Conservation (phyloP, 192 early-diverging fungal genomes). For the Umbelopsis ramanniana region DNA sequence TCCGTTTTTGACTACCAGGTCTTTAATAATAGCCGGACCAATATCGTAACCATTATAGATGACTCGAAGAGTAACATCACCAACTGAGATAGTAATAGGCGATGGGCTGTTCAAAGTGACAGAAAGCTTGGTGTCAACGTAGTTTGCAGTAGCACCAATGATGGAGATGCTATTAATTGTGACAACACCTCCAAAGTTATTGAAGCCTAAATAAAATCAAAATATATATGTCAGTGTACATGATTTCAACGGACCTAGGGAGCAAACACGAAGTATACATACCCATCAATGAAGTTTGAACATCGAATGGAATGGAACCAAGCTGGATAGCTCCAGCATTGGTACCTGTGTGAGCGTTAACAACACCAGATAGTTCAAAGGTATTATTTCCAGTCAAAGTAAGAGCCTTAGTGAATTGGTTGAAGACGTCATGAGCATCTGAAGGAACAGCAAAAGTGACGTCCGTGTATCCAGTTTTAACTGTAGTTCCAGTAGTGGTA, state of each 20-base stretch:
- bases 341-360: slow-evolving; percentile 36
- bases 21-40: slow-evolving; percentile 48
- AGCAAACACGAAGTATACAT: neutral
- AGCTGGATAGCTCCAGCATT: slow-evolving; percentile 44
- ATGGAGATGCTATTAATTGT: slow-evolving; percentile 3
- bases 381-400: slow-evolving; percentile 25
- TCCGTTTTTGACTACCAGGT: slow-evolving; percentile 52
- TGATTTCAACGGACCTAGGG: neutral
- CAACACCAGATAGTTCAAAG: slow-evolving; percentile 34
- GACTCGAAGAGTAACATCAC: slow-evolving; percentile 49
- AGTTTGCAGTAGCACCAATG: slow-evolving; percentile 32
- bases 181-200: slow-evolving; percentile 37
- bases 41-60: slow-evolving; percentile 35
- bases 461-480: slow-evolving; percentile 28
- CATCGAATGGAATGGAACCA: slow-evolving; percentile 43
- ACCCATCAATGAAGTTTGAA: slow-evolving; percentile 42
- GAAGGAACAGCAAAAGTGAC: slow-evolving; percentile 34
- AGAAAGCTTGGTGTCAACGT: slow-evolving; percentile 44
- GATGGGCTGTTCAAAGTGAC: slow-evolving; percentile 57
- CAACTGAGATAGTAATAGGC: slow-evolving; percentile 54
- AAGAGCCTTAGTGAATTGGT: slow-evolving; percentile 34
- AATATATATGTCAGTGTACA: neutral
- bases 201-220: slow-evolving; percentile 30
- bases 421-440: slow-evolving; percentile 27
- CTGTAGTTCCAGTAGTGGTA: slow-evolving; percentile 25